A percentile compares a stretch with the other conserved stretches of the same genome.
Conservation (phyloP, 148 eudicot species). For the Fagopyrum homotropicum region DNA sequence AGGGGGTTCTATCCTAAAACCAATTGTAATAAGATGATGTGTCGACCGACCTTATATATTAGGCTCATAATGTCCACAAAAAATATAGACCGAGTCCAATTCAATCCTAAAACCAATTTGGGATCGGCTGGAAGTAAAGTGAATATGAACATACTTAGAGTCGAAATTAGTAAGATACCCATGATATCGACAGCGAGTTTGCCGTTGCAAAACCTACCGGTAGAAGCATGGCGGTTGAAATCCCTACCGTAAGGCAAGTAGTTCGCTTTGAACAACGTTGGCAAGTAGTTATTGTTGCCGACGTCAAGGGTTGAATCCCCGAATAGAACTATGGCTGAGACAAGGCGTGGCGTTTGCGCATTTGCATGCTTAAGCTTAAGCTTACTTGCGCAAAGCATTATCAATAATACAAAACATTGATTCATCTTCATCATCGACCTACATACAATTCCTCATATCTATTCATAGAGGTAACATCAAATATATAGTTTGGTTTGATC, state of each 20-base stretch:
- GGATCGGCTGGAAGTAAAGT: no score
- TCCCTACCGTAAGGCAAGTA: slow-evolving; percentile 92
- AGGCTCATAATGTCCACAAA: no score
- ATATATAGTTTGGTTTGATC: not conserved
- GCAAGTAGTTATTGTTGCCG: slow-evolving; percentile 76
- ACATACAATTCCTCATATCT: not conserved
- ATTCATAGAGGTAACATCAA: not conserved
- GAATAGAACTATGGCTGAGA: slow-evolving; percentile 75
- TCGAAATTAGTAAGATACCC: slow-evolving; percentile 31
- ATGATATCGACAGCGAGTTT: slow-evolving; percentile 91
- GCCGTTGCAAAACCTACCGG: slow-evolving; percentile 97
- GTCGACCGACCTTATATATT: no score
- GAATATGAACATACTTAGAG: not conserved
- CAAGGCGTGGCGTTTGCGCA: slow-evolving; percentile 31
- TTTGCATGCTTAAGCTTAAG: not conserved
- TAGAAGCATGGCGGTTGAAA: slow-evolving; percentile 47
- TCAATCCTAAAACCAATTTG: no score
- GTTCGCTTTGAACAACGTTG: slow-evolving; percentile 73
- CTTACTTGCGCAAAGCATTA: not conserved
- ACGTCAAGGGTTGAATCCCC: slow-evolving; percentile 85
- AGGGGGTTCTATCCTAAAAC: no score
- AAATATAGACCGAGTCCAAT: no score
- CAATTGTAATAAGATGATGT: no score
- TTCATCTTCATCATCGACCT: not conserved
- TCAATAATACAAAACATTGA: not conserved